Conservation (phyloP, 768 basidiomycete genomes). For the Tulasnella sp. region DNA sequence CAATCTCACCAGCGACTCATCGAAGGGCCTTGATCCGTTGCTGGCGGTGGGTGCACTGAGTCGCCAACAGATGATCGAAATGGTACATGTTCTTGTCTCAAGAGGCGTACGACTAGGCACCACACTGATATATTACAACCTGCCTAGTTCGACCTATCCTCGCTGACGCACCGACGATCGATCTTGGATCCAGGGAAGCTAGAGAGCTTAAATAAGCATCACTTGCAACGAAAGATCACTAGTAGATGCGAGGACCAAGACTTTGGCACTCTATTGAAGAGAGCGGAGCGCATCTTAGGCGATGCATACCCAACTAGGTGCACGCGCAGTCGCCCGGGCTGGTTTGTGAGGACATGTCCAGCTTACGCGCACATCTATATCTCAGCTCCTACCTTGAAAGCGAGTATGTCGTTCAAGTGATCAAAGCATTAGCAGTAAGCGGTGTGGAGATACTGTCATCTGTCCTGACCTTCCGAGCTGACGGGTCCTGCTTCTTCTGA, state of each 20-base stretch:
- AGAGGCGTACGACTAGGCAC: too few species aligned
- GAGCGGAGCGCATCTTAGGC: slow-evolving; percentile 44
- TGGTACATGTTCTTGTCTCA: slow-evolving; percentile 39
- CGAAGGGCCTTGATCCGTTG: slow-evolving; percentile 21
- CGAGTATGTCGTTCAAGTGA: slow-evolving; percentile 52
- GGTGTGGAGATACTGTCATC: not conserved
- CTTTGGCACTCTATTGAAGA: slow-evolving; percentile 41
- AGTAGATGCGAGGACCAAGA: slow-evolving; percentile 32
- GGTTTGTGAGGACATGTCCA: not conserved
- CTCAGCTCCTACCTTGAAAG: slow-evolving; percentile 38
- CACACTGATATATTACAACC: too few species aligned
- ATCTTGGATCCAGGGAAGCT: slow-evolving; percentile 70
- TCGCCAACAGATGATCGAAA: slow-evolving; percentile 50
- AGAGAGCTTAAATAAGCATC: slow-evolving; percentile 79
- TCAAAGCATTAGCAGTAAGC: slow-evolving; percentile 48
- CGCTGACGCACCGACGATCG: slow-evolving; percentile 73
- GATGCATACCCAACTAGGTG: slow-evolving; percentile 51
- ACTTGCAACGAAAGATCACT: slow-evolving; percentile 51
- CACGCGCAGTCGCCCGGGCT: not conserved
- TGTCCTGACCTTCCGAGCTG: not conserved
- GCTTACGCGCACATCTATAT: not conserved
- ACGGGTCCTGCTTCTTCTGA: not conserved
- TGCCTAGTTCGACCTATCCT: slow-evolving; percentile 35
- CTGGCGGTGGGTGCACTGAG: slow-evolving; percentile 37
- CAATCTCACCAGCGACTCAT: slow-evolving; percentile 28